Conservation (phyloP, 1,284 basidiomycete species). For the Lignosus rhinocerotis region DNA sequence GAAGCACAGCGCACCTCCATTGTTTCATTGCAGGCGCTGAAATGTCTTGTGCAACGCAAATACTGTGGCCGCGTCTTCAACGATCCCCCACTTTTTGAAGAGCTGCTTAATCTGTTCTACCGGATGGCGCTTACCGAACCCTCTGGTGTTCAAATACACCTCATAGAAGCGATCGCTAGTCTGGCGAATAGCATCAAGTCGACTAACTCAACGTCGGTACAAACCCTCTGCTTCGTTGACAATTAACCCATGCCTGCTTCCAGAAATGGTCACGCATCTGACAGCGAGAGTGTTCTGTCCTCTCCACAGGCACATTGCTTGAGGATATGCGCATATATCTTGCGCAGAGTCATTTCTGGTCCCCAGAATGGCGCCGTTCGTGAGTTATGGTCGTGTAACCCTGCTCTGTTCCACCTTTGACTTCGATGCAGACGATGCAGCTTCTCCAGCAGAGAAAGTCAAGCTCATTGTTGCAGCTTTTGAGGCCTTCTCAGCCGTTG, state of each 20-base stretch:
- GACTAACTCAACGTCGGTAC: slow-evolving; percentile 11
- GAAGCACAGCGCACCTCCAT: slow-evolving; percentile 47
- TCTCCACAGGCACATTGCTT: slow-evolving; percentile 69
- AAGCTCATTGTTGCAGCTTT: slow-evolving; percentile 72
- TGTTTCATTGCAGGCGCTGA: slow-evolving; percentile 79
- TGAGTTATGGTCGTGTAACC: slow-evolving; percentile 37
- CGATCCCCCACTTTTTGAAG: slow-evolving; percentile 84
- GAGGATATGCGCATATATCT: slow-evolving; percentile 76
- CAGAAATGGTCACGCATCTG: slow-evolving; percentile 40
- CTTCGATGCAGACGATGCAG: slow-evolving; percentile 25
- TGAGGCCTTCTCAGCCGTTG: slow-evolving; percentile 64
- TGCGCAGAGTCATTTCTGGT: slow-evolving; percentile 70
- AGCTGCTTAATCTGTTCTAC: slow-evolving; percentile 87
- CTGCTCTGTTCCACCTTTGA: not conserved
- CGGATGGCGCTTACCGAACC: slow-evolving; percentile 89
- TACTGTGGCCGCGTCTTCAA: slow-evolving; percentile 82
- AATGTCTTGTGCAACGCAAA: slow-evolving; percentile 74
- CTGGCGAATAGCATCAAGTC: slow-evolving; percentile 58
- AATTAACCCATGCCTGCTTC: not conserved
- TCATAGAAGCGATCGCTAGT: slow-evolving; percentile 72
- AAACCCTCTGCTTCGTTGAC: not conserved
- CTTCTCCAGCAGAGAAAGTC: slow-evolving; percentile 51
- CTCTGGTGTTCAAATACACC: slow-evolving; percentile 69
- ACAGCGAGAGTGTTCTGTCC: slow-evolving; percentile 43
- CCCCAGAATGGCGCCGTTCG: slow-evolving; percentile 56